A percentile compares a stretch with the other conserved stretches of the same genome.
These are phyloP conservation scores for Pestalotiopsis sp. DNA, from an alignment of 2,329 filamentous ascomycete genomes.

Conservation along the genomic window DNA sequence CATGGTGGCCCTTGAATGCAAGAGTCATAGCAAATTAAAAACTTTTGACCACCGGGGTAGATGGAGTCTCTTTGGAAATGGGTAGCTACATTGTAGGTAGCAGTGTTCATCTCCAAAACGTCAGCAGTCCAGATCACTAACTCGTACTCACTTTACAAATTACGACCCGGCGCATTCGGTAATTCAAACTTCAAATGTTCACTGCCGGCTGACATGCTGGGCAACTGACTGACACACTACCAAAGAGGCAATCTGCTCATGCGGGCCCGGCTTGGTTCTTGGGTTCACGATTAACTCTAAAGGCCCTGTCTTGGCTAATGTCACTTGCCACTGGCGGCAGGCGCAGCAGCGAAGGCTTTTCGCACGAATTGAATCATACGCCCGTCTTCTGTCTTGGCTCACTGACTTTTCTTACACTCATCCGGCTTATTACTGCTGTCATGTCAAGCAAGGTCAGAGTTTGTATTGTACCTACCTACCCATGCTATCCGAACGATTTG, in stretches of 20 bases:
- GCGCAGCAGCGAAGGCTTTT: conserved; percentile 23
- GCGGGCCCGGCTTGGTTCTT: neutral
- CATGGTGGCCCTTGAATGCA: neutral
- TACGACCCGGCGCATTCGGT: neutral
- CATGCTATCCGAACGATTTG: neutral
- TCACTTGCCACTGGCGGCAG: conserved; percentile 23
- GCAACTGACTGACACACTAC: neutral
- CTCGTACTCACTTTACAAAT: no score
- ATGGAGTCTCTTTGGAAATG: no score
- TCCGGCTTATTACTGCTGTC: neutral
- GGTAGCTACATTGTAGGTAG: no score
- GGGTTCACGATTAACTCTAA: neutral
- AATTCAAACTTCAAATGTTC: neutral
- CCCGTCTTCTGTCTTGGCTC: neutral
- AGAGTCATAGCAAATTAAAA: neutral
- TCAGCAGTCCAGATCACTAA: no score
- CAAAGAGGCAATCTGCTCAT: neutral
- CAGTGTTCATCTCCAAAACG: no score
- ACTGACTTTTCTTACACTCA: no score
- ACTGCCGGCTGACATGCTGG: neutral
- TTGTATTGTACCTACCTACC: neutral
- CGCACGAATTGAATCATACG: neutral
- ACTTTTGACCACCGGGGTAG: no score
- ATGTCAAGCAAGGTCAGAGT: neutral
- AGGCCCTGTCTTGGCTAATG: conserved; percentile 19